A percentile compares a stretch with the other conserved stretches of the same genome.
These are phyloP conservation scores for Pestalotiopsis sp. DNA, from an alignment of 2,329 filamentous ascomycete species.

Conservation along the genomic window DNA sequence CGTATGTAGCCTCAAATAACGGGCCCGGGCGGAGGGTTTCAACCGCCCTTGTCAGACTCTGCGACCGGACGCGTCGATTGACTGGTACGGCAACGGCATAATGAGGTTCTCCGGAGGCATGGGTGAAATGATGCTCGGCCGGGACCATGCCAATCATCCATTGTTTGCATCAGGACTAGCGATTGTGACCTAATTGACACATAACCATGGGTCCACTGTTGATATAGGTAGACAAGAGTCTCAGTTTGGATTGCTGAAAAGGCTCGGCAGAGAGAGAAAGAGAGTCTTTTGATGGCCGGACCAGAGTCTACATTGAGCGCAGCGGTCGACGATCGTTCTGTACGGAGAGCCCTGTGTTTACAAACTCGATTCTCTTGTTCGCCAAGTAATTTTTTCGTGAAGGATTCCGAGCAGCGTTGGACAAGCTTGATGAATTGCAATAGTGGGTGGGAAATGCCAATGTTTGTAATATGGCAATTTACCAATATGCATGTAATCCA, in stretches of 20 bases:
- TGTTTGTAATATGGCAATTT: neutral
- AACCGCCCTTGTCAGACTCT: conserved; percentile 8
- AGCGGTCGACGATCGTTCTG: no score
- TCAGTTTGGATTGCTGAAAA: no score
- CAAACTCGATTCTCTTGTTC: no score
- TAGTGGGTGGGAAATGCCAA: neutral
- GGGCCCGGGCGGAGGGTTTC: conserved; percentile 10
- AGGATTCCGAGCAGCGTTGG: neutral
- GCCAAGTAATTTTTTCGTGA: neutral
- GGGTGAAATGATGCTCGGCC: neutral
- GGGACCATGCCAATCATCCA: neutral
- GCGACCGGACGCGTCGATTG: neutral
- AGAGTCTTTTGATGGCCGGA: no score
- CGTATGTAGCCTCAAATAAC: neutral
- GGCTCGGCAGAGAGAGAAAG: no score
- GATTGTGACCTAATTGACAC: neutral
- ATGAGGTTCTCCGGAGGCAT: neutral
- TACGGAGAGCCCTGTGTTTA: no score
- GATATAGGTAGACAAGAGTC: no score
- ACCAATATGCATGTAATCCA: neutral
- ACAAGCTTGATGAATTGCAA: neutral
- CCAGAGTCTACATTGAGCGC: no score
- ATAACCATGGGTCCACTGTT: neutral
- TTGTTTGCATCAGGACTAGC: neutral
- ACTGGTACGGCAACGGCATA: neutral